Evolutionary conservation across 2,329 filamentous ascomycete genomes (phyloP).

Genomic region (Alternaria rosae): DNA sequence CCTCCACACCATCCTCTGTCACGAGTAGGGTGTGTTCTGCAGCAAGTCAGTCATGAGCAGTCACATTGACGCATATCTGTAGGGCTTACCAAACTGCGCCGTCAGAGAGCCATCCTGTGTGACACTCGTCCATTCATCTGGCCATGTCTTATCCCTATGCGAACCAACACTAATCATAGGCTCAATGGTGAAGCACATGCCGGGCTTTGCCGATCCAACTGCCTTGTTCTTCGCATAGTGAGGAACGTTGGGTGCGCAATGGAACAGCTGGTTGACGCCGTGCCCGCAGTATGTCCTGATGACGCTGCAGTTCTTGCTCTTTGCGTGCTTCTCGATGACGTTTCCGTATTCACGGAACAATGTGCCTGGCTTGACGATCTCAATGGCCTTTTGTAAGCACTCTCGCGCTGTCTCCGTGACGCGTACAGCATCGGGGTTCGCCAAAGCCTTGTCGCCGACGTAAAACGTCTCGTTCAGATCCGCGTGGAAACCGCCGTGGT

Average conservation of each 20-base stretch:
- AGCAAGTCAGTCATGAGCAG: slow-evolving; percentile 16
- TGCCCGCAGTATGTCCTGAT: slow-evolving; percentile 97
- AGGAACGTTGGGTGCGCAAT: slow-evolving; percentile 90
- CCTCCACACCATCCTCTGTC: slow-evolving; percentile 81
- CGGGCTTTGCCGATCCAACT: slow-evolving; percentile 89
- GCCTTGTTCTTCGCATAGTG: slow-evolving; percentile 99
- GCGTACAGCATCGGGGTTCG: slow-evolving; percentile 84
- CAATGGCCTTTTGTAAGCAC: slow-evolving; percentile 89
- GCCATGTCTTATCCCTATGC: slow-evolving; percentile 94
- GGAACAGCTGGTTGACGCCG: slow-evolving; percentile 92
- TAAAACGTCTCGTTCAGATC: slow-evolving; percentile 99
- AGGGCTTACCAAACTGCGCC: slow-evolving; percentile 82
- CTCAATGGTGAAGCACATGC: slow-evolving; percentile 99
- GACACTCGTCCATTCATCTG: slow-evolving; percentile 97
- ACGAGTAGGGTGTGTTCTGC: slow-evolving; percentile 83
- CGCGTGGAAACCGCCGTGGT: slow-evolving; percentile 93
- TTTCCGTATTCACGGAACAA: slow-evolving; percentile 93
- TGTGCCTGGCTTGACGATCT: slow-evolving; percentile 90
- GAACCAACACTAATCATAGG: slow-evolving; percentile 96
- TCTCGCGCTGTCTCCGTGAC: slow-evolving; percentile 91
- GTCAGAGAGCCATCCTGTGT: slow-evolving; percentile 89
- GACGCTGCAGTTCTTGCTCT: slow-evolving; percentile 82
- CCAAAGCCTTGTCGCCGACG: slow-evolving; percentile 84
- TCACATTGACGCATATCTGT: not conserved
- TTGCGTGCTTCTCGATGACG: slow-evolving; percentile 94